Percentiles rank a stretch among this genome's conserved stretches.
These are phyloP conservation scores for Saccharomycopsis sp. DNA, from an alignment of 805 yeast genomes.

Conservation along the genomic window DNA sequence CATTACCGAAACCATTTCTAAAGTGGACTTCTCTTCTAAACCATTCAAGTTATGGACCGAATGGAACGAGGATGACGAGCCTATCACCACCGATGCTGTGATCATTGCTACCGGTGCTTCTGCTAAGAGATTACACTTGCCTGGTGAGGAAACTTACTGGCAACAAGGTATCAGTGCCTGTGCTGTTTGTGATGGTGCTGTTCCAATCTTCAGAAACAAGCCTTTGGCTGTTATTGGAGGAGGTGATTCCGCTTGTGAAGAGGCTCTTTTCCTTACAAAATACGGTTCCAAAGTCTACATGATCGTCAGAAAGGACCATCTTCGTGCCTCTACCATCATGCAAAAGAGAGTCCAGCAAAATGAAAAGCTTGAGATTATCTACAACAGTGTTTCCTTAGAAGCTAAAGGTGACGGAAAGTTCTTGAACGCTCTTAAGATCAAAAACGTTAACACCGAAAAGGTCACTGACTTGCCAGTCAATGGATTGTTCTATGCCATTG, in stretches of 20 bases:
- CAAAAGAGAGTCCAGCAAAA: constrained; percentile 81
- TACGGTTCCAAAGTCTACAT: constrained; percentile 94
- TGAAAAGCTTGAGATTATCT: constrained; percentile 86
- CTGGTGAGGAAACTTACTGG: constrained; percentile 98
- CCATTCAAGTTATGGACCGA: constrained; percentile 98
- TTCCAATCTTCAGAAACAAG: constrained; percentile 96
- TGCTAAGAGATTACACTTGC: constrained; percentile 87
- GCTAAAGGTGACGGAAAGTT: constrained; percentile 93
- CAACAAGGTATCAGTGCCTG: constrained; percentile 99
- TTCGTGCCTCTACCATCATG: constrained; percentile 96
- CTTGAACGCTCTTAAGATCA: constrained; percentile 55
- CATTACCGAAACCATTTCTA: constrained; percentile 90
- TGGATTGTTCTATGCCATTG: constrained; percentile 97
- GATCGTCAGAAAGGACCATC: constrained; percentile 87
- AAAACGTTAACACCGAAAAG: constrained; percentile 68
- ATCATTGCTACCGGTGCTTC: constrained; percentile 97
- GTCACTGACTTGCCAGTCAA: constrained; percentile 65
- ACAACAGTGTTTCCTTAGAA: constrained; percentile 77
- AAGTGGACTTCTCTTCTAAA: constrained; percentile 77
- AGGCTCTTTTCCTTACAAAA: constrained; percentile 93
- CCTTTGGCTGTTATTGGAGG: constrained; percentile 98
- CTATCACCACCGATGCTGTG: constrained; percentile 87
- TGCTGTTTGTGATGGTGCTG: constrained; percentile 99
- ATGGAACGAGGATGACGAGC: constrained; percentile 77
- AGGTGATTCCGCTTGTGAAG: constrained; percentile 99